Conservation (phyloP, 495 filamentous ascomycete genomes). For the Neurospora pannonica region DNA sequence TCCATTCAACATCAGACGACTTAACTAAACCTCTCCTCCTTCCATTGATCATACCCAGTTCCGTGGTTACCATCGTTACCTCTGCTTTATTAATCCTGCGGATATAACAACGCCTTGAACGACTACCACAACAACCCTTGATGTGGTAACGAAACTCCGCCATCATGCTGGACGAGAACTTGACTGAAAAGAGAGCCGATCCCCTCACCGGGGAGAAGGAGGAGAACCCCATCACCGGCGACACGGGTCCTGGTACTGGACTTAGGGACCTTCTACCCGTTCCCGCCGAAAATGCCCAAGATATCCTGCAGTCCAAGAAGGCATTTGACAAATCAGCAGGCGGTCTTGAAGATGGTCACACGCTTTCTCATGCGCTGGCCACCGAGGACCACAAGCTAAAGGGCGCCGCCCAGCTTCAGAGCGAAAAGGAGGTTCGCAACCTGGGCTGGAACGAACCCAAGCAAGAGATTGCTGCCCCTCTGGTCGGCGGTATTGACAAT, state of each 20-base stretch:
- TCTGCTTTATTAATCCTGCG: not conserved
- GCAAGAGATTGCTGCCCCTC: slow-evolving; percentile 45
- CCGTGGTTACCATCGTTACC: not conserved
- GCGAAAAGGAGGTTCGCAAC: slow-evolving; percentile 46
- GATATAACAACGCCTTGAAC: not conserved
- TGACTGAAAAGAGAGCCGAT: not conserved
- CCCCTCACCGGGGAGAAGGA: not conserved
- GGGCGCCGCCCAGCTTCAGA: slow-evolving; percentile 24
- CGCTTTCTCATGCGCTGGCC: slow-evolving; percentile 29
- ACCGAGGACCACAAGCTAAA: slow-evolving; percentile 23
- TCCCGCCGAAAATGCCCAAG: slow-evolving; percentile 22
- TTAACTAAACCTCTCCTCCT: not conserved
- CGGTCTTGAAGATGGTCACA: slow-evolving; percentile 19
- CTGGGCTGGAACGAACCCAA: slow-evolving; percentile 65
- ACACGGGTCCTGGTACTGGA: slow-evolving; percentile 15
- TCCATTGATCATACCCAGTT: not conserved
- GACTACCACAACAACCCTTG: not conserved
- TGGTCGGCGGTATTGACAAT: slow-evolving; percentile 69
- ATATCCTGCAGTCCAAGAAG: slow-evolving; percentile 11
- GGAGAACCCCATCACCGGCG: slow-evolving; percentile 8
- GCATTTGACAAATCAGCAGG: slow-evolving; percentile 10
- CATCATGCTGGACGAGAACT: not conserved
- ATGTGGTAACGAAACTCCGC: not conserved
- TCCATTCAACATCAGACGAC: not conserved
- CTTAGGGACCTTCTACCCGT: slow-evolving; percentile 26